A percentile compares a stretch with the other conserved stretches of the same genome.
Conservation (phyloP, 768 basidiomycete species). For the Pleurotus giganteus region DNA sequence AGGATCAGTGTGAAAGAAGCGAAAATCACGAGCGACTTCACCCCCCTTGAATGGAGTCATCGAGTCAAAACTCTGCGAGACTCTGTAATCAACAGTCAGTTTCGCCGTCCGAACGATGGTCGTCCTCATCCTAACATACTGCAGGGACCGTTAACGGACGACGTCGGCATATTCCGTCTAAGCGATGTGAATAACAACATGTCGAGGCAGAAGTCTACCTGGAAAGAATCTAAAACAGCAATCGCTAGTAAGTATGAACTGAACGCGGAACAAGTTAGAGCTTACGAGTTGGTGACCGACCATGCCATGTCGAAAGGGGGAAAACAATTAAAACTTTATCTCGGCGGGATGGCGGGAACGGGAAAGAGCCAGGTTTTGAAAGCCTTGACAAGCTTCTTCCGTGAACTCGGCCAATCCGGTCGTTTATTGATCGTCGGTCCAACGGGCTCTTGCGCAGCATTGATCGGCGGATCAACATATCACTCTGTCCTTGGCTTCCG, state of each 20-base stretch:
- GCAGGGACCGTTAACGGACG: too few relatives aligned
- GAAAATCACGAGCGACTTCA: not conserved
- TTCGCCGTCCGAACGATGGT: too few relatives aligned
- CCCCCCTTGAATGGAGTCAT: too few relatives aligned
- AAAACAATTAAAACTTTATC: constrained; percentile 17
- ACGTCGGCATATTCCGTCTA: too few relatives aligned
- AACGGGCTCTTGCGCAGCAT: constrained; percentile 29
- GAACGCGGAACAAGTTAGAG: constrained; percentile 30
- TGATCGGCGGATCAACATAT: constrained; percentile 34
- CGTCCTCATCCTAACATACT: too few relatives aligned
- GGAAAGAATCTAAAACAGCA: not conserved
- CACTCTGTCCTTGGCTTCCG: constrained; percentile 27
- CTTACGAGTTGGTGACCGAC: constrained; percentile 26
- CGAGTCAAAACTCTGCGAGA: not conserved
- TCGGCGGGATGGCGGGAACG: constrained; percentile 31
- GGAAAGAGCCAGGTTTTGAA: constrained; percentile 29
- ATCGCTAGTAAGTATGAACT: constrained; percentile 13
- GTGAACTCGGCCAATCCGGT: constrained; percentile 16
- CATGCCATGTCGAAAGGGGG: constrained; percentile 14
- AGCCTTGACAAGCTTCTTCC: constrained; percentile 22
- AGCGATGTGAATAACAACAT: too few relatives aligned
- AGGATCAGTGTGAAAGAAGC: not conserved
- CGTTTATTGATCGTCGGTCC: constrained; percentile 26
- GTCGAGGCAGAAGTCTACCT: not conserved
- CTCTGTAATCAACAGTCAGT: not conserved